Base-by-base conservation (phyloP, 73 alveolate species). In the Loxodes magnus region DNA sequence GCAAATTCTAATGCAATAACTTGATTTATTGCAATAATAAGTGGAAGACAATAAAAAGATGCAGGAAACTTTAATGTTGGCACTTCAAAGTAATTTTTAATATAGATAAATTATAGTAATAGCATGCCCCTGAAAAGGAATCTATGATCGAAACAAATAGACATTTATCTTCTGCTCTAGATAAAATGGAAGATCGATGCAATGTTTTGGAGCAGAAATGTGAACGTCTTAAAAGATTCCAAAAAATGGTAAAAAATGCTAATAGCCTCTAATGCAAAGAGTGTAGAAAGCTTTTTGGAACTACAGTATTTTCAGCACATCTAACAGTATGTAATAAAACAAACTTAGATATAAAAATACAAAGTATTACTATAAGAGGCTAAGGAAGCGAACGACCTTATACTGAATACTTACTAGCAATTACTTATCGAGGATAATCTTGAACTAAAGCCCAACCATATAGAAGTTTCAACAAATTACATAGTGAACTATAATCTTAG, bases 371-470 rank as follows among this genome's bases (percentile, higher is more conserved):
- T 7, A 41, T 46, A 12, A 16, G 34, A 21, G 59, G 27, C 26
- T 2, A 9, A 25, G 59, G 22, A 22, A 24, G 27, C 39, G 43
- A 46, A 9, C 53, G 74, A 56, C 85, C 90, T 4, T 84, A 53
- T 38, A 84, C 96, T 19, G 96, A 84, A 48, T 84, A 84, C 36
- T 79, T 79, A 48, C 68, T 84, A 14, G 27, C 59, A 37, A 59
- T 80, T n/a, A 51, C 48, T 25, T 66, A 63, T 29, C 59, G 63
- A 21, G 64, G 61, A 36, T 74, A 67, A 23, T 51, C 77, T 20
- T 84, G 96, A 93, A 69, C 66, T 5, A 50, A 79, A 22, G 42
- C 71, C 28, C 31, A 81, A 50, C 61, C 70, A 37, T 84, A 77
- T 44, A 84, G 80, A 39, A 71, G 74, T 21, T 74, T 84, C 56